A percentile compares a stretch with the other conserved stretches of the same genome.
Conservation (phyloP, 78 protist genomes). For the Dictyostelium intermedium region DNA sequence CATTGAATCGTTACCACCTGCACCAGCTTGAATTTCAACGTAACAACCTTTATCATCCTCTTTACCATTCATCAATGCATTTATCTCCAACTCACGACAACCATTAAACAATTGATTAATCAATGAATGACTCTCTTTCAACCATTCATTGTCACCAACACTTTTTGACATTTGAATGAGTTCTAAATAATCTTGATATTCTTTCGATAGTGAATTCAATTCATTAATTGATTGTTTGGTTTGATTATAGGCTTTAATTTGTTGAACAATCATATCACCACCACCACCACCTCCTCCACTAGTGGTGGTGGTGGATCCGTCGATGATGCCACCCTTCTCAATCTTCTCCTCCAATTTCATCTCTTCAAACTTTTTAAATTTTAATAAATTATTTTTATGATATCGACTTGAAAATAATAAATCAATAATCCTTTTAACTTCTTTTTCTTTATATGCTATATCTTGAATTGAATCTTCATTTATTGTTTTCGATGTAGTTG, state of each 20-base stretch:
- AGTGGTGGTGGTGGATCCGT: too few relatives aligned
- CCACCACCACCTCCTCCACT: too few relatives aligned
- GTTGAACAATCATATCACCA: not conserved
- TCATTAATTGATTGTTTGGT: not conserved
- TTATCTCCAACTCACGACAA: not conserved
- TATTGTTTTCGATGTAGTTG: not conserved
- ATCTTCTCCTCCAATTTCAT: not conserved
- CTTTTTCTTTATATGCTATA: slow-evolving; percentile 1
- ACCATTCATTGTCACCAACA: not conserved
- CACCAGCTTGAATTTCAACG: slow-evolving; percentile 73
- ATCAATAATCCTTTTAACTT: slow-evolving; percentile 15
- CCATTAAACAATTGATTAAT: not conserved
- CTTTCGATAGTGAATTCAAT: not conserved
- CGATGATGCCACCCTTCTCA: not conserved
- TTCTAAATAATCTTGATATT: not conserved
- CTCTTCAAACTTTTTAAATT: not conserved
- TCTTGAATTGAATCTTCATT: not conserved
- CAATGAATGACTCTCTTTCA: not conserved
- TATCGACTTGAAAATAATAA: not conserved
- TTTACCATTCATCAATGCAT: slow-evolving; percentile 11
- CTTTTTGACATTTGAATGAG: not conserved
- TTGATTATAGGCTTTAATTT: slow-evolving; percentile 1
- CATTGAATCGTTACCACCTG: slow-evolving; percentile 68
- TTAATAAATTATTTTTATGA: not conserved
- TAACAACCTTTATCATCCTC: slow-evolving; percentile 5